Conservation (phyloP, 164 flowering plant species). For the Houttuynia cordata region DNA sequence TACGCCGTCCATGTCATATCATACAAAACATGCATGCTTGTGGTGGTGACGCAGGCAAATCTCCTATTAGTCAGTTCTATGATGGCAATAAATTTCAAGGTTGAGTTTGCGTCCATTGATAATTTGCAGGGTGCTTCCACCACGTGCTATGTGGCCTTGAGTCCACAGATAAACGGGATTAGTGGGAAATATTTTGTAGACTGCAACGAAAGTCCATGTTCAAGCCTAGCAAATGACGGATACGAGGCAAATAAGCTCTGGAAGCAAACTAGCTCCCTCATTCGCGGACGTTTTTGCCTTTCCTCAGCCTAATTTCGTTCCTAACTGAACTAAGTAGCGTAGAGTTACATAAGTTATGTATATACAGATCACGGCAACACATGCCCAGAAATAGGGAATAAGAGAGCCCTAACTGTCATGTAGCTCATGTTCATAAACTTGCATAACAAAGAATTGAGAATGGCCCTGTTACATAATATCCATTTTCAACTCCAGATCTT, state of each 20-base stretch:
- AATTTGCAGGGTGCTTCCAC: conserved; percentile 76
- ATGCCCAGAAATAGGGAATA: background rate
- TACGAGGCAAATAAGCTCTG: conserved; percentile 50
- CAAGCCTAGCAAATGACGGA: conserved; percentile 64
- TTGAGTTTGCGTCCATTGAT: background rate
- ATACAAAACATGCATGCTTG: too few relatives aligned
- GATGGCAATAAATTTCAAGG: too few relatives aligned
- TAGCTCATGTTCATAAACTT: background rate
- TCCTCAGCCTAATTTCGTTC: conserved; percentile 2
- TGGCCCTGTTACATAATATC: background rate
- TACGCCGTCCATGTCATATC: conserved; percentile 17
- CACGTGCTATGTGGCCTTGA: conserved; percentile 75
- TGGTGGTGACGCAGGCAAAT: too few relatives aligned
- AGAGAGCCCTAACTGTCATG: background rate
- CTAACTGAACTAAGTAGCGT: background rate
- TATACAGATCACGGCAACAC: background rate
- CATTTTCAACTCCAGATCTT: too few relatives aligned
- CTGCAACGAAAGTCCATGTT: conserved; percentile 71
- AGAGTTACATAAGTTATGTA: background rate
- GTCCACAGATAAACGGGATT: conserved; percentile 43
- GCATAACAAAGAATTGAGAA: too few relatives aligned
- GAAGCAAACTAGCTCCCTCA: conserved; percentile 47
- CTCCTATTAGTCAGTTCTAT: background rate
- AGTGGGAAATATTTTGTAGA: conserved; percentile 62
- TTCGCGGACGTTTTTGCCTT: conserved; percentile 19